A percentile compares a stretch with the other conserved stretches of the same genome.
Conservation (phyloP, 305 asterid genomes). For the Coffea humblotiana region DNA sequence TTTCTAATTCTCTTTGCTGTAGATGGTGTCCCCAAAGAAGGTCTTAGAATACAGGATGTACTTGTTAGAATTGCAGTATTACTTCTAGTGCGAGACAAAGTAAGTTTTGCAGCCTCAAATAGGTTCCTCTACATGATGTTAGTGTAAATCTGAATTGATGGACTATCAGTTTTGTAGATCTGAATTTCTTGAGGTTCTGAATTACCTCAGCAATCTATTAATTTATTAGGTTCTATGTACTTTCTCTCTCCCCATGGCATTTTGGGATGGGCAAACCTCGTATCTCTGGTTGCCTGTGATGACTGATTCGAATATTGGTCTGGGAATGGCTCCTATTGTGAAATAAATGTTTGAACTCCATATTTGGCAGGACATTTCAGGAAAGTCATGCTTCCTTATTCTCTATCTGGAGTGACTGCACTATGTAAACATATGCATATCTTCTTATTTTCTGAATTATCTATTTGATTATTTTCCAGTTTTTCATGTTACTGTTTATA, state of each 20-base stretch:
- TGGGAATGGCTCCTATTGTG: background rate
- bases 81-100: constrained; percentile 78
- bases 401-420: background rate
- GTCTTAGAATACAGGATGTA: constrained; percentile 84
- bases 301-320: background rate
- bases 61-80: constrained; percentile 86
- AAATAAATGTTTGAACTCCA: background rate
- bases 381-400: background rate
- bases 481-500: background rate
- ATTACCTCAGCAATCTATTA: background rate
- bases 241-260: background rate
- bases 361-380: background rate
- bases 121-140: background rate
- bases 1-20: constrained; percentile 37
- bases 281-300: background rate
- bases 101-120: constrained; percentile 33
- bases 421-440: background rate
- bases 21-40: constrained; percentile 99
- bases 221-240: background rate
- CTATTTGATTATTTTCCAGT: background rate
- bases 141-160: background rate
- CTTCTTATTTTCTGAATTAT: background rate
- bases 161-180: background rate
- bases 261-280: background rate
- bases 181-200: background rate